Conservation (phyloP, 495 filamentous ascomycete species). For the Saxophila tyrrhenica region DNA sequence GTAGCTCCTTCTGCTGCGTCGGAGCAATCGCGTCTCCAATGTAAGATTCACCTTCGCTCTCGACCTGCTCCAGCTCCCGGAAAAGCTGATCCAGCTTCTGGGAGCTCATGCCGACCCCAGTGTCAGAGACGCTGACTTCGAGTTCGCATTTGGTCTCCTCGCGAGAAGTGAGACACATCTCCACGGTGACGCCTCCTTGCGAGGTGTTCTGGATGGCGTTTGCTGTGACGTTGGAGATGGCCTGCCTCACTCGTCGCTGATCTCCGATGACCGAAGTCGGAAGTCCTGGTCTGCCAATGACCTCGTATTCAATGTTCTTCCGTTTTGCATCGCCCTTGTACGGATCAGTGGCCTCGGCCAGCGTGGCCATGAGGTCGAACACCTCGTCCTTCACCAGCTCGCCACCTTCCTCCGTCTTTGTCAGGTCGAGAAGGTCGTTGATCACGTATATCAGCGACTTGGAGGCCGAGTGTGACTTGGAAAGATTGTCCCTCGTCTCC, state of each 20-base stretch:
- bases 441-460: conserved; percentile 93
- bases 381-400: conserved; percentile 70
- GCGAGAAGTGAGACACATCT: conserved; percentile 42
- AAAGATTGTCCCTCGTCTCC: conserved; percentile 79
- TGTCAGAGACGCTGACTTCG: conserved; percentile 68
- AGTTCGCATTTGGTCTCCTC: conserved; percentile 41
- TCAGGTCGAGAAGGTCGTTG: conserved; percentile 87
- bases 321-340: conserved; percentile 65
- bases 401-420: conserved; percentile 76
- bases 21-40: conserved; percentile 29
- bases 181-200: conserved; percentile 58
- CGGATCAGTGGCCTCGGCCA: conserved; percentile 64
- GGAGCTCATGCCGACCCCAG: conserved; percentile 66
- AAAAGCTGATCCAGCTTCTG: conserved; percentile 67
- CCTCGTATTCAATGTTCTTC: conserved; percentile 59
- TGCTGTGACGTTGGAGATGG: conserved; percentile 67
- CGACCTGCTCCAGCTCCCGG: conserved; percentile 78
- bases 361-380: conserved; percentile 60
- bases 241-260: conserved; percentile 65
- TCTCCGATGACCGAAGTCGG: conserved; percentile 69
- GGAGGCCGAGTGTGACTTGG: conserved; percentile 85
- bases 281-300: conserved; percentile 55
- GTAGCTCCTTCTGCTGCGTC: conserved; percentile 1
- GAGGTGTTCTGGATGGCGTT: conserved; percentile 79
- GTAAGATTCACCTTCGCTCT: conserved; percentile 40